phyloP scores from a whole-genome alignment of 2,329 filamentous ascomycete genomes.

The Penicillium sclerotigenum region DNA sequence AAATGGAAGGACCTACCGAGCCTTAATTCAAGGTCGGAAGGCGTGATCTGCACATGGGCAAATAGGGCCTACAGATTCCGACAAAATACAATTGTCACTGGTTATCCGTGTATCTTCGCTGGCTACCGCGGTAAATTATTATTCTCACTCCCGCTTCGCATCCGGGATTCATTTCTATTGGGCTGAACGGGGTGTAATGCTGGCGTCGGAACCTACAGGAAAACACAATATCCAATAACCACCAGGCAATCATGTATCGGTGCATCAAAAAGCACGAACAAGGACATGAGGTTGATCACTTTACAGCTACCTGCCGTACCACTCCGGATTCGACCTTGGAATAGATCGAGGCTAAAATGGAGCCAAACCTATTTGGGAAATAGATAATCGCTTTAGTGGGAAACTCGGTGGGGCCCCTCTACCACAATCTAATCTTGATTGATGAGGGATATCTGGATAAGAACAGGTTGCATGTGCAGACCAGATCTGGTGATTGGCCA shows the following conservation, averaged over 20 bases:
- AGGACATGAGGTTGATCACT: background rate
- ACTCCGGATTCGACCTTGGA: background rate
- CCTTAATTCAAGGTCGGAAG: too few species aligned
- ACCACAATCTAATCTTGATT: slow-evolving; percentile 4
- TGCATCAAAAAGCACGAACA: background rate
- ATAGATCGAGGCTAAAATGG: background rate
- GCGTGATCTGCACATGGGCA: background rate
- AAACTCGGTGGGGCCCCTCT: background rate
- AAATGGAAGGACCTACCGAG: background rate
- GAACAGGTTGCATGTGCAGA: background rate
- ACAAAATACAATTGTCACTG: background rate
- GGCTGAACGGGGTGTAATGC: background rate
- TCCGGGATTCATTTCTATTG: background rate
- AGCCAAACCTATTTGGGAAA: background rate
- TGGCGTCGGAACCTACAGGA: background rate
- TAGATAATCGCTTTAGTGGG: background rate
- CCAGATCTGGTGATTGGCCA: background rate
- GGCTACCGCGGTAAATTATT: background rate
- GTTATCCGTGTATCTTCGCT: background rate
- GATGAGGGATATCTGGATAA: background rate
- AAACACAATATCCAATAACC: background rate
- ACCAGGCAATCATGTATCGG: background rate
- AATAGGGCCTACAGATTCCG: background rate
- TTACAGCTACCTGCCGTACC: background rate
- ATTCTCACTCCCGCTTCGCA: background rate